These are phyloP conservation scores for Acanthamoeba lenticulata DNA, from an alignment of 208 protist genomes.

Conservation along the genomic window DNA sequence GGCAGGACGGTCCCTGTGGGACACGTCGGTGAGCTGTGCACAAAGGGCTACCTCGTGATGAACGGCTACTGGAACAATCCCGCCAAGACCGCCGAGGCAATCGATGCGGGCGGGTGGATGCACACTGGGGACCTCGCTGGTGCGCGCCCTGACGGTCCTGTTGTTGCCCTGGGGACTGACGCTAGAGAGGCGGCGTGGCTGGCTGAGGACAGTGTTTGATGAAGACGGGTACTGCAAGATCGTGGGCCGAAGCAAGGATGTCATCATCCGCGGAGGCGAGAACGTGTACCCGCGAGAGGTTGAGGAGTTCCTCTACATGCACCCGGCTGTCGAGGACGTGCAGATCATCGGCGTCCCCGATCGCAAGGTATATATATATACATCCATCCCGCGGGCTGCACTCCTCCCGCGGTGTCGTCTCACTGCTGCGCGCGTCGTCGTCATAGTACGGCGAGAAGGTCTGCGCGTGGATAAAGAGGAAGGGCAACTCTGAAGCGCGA, in stretches of 20 bases:
- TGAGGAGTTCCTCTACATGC: conserved; percentile 81
- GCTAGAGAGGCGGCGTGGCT: neutral
- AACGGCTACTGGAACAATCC: conserved; percentile 82
- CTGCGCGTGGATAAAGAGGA: conserved; percentile 77
- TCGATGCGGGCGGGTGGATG: conserved; percentile 83
- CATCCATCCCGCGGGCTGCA: too few species aligned
- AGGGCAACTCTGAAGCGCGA: conserved; percentile 30
- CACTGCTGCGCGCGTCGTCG: too few species aligned
- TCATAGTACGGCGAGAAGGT: conserved; percentile 81
- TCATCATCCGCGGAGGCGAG: conserved; percentile 87
- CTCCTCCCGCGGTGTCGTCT: neutral
- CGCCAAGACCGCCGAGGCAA: conserved; percentile 62
- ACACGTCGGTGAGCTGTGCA: conserved; percentile 81
- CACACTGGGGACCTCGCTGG: conserved; percentile 79
- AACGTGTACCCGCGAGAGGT: conserved; percentile 87
- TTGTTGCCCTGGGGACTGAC: neutral
- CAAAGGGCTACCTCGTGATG: conserved; percentile 83
- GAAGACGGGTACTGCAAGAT: conserved; percentile 82
- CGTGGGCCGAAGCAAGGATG: conserved; percentile 84
- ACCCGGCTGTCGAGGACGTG: conserved; percentile 75
- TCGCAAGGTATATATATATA: neutral
- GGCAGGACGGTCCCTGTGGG: conserved; percentile 55
- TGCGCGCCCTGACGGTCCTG: neutral
- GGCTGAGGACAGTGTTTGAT: conserved; percentile 72
- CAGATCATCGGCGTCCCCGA: conserved; percentile 77